These are phyloP conservation scores for Coniochaeta prunicola DNA, from an alignment of 2,329 filamentous ascomycete genomes.

Conservation along the genomic window DNA sequence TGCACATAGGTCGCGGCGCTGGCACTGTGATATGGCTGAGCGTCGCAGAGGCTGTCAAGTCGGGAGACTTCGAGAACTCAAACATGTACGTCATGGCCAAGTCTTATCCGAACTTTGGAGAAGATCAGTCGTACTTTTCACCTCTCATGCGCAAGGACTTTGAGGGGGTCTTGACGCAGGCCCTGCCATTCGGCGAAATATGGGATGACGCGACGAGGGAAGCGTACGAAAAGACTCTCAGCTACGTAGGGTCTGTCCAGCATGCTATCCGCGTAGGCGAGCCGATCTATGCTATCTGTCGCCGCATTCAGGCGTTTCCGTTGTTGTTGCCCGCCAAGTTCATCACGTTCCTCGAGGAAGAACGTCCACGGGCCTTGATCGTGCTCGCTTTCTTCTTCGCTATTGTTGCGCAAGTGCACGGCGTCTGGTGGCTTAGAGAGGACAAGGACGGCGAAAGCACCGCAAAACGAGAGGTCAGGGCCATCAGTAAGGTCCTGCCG, in stretches of 20 bases:
- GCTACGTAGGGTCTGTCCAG: constrained; percentile 18
- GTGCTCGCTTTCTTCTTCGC: constrained; percentile 19
- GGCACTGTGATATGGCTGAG: constrained; percentile 18
- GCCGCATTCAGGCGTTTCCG: constrained; percentile 18
- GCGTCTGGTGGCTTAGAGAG: constrained; percentile 19
- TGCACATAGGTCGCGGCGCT: constrained; percentile 17
- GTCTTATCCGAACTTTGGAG: constrained; percentile 14
- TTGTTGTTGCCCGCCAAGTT: constrained; percentile 15
- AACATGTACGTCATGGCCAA: constrained; percentile 11
- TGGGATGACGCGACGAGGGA: constrained; percentile 16
- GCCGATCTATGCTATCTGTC: constrained; percentile 19
- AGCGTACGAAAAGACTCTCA: constrained; percentile 19
- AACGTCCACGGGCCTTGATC: constrained; percentile 17
- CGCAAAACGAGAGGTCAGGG: constrained; percentile 17
- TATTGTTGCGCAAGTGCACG: constrained; percentile 12
- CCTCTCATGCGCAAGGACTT: constrained; percentile 13
- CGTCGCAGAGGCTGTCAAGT: constrained; percentile 11
- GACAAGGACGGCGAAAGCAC: constrained; percentile 9
- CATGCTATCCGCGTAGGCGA: constrained; percentile 18
- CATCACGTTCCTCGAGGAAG: constrained; percentile 13
- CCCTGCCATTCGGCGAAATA: constrained; percentile 10
- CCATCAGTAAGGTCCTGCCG: constrained; percentile 14
- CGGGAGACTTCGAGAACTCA: constrained; percentile 8
- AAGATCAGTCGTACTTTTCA: constrained; percentile 18
- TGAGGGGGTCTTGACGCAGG: constrained; percentile 11